Base-by-base conservation (phyloP, 306 rosid species). In the Urtica urens region DNA sequence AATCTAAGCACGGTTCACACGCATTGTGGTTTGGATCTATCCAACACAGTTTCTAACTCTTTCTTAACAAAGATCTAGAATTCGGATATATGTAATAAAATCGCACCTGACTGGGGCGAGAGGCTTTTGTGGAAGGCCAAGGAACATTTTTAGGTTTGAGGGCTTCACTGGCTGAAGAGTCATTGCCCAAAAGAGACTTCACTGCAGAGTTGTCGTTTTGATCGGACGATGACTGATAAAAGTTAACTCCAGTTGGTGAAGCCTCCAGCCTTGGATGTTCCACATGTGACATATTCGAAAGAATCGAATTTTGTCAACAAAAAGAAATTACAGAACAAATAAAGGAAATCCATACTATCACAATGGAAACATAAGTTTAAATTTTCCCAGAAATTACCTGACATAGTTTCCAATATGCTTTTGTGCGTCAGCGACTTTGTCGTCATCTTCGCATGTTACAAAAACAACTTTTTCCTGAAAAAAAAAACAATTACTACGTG, bases 361-460 rank as follows among this genome's bases (percentile, higher is more conserved):
- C 24, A 23, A 43, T n/a, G 8, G 25, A 42, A 41, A 21, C 16
- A 28, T 15, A 44, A 14, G 34, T 8, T 31, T 31, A 29, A 17
- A 23, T n/a, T 23, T 1, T 45, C 19, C 34, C 37, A 58, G 58
- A 15, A 51, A 51, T 69, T 41, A 90, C 95, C 95, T 90, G 69
- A 75, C 76, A 57, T 30, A 49, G 54, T 63, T 68, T 38, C 95
- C 95, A 20, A 47, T 35, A 55, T 74, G 81, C 48, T 67, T 77
- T 61, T 71, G 60, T 39, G 79, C 58, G 59, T 66, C 82, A 43
- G 78, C 63, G 59, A 79, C 49, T 52, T 53, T 67, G 55, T 90
- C 99, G 39, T 81, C 78, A 24, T 85, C 99, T 57, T 90, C 99
- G 43, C 95, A 90, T 33, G 95, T 85, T 70, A 90, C 99, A 29